A percentile compares a stretch with the other conserved stretches of the same genome.
These are phyloP conservation scores for Penicillium roqueforti DNA, from an alignment of 495 filamentous ascomycete species.

Conservation along the genomic window DNA sequence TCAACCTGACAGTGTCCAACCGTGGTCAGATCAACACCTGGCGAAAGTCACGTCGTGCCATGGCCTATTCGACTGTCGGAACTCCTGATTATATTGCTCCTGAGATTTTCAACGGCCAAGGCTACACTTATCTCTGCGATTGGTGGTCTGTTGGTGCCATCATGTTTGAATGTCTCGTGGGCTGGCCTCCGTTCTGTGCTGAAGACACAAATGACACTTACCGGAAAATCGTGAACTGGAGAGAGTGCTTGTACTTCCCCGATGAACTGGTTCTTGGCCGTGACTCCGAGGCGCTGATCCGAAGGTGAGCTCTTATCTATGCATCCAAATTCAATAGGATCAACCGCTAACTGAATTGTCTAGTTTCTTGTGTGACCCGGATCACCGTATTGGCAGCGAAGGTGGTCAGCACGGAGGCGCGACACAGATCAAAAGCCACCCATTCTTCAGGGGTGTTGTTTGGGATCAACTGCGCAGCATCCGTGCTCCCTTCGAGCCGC, in stretches of 20 bases:
- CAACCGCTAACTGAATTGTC: slow-evolving; percentile 13
- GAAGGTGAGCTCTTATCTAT: slow-evolving; percentile 53
- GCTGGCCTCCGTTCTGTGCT: slow-evolving; percentile 98
- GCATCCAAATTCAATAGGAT: background rate
- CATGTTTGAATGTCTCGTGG: slow-evolving; percentile 99
- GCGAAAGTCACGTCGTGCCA: slow-evolving; percentile 88
- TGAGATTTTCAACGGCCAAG: slow-evolving; percentile 94
- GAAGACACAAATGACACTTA: slow-evolving; percentile 97
- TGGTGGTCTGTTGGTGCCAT: slow-evolving; percentile 99
- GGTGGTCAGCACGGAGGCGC: slow-evolving; percentile 71
- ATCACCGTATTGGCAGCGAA: slow-evolving; percentile 69
- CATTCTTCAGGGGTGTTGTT: slow-evolving; percentile 93
- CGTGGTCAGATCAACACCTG: slow-evolving; percentile 96
- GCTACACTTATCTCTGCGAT: slow-evolving; percentile 94
- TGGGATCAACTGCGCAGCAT: slow-evolving; percentile 90
- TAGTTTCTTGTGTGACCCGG: slow-evolving; percentile 89
- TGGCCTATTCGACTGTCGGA: slow-evolving; percentile 97
- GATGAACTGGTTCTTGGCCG: slow-evolving; percentile 84
- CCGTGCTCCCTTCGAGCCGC: slow-evolving; percentile 91
- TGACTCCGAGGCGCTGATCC: slow-evolving; percentile 83
- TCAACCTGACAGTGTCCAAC: slow-evolving; percentile 97
- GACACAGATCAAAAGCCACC: slow-evolving; percentile 84
- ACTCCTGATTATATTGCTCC: slow-evolving; percentile 99
- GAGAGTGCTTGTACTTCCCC: slow-evolving; percentile 91
- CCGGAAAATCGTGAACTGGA: slow-evolving; percentile 98